These are phyloP conservation scores for Metschnikowia shivogae DNA, from an alignment of 805 yeast species.

Conservation along the genomic window DNA sequence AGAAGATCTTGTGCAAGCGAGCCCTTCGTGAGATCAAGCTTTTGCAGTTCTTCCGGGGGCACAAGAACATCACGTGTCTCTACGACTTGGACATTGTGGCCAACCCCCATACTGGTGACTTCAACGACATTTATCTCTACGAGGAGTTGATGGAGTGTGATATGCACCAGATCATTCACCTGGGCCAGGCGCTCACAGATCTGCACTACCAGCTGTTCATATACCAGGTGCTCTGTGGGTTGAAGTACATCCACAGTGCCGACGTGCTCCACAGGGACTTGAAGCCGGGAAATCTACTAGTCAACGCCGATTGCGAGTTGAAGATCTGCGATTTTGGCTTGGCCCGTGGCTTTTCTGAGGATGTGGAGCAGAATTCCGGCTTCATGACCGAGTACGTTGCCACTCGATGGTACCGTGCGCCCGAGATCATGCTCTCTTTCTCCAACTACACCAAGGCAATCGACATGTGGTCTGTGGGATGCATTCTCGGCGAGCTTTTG, in stretches of 20 bases:
- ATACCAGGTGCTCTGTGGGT: slow-evolving; percentile 88
- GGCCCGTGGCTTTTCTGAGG: slow-evolving; percentile 84
- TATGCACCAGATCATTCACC: slow-evolving; percentile 93
- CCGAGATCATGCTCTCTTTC: slow-evolving; percentile 92
- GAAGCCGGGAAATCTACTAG: slow-evolving; percentile 89
- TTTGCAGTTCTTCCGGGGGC: slow-evolving; percentile 90
- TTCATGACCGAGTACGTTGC: slow-evolving; percentile 97
- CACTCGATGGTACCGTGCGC: slow-evolving; percentile 98
- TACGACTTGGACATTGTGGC: slow-evolving; percentile 93
- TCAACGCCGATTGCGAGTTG: slow-evolving; percentile 94
- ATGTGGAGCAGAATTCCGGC: slow-evolving; percentile 84
- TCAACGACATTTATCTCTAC: slow-evolving; percentile 88
- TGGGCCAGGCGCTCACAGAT: slow-evolving; percentile 90
- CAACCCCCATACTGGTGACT: slow-evolving; percentile 52
- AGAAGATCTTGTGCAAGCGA: slow-evolving; percentile 85
- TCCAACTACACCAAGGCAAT: slow-evolving; percentile 95
- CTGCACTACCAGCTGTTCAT: slow-evolving; percentile 91
- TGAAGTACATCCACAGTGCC: slow-evolving; percentile 84
- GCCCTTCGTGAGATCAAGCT: slow-evolving; percentile 89
- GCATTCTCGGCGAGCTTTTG: slow-evolving; percentile 88
- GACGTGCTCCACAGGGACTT: slow-evolving; percentile 92
- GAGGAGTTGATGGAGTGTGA: slow-evolving; percentile 99
- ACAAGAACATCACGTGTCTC: slow-evolving; percentile 90
- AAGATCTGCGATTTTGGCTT: slow-evolving; percentile 96
- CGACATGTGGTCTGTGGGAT: slow-evolving; percentile 97